Conservation (phyloP, 768 basidiomycete species). For the Lentinula boryana region DNA sequence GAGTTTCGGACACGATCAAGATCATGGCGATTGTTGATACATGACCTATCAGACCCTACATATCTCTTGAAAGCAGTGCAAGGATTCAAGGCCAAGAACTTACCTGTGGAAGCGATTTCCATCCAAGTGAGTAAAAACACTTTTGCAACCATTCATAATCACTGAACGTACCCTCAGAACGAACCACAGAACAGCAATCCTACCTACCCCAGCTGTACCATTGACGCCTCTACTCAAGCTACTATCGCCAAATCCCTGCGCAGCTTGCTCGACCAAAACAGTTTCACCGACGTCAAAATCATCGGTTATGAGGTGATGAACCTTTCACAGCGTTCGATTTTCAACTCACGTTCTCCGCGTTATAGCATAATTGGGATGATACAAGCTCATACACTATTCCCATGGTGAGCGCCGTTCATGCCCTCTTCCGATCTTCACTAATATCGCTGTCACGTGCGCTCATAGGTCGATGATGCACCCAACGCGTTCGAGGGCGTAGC, state of each 20-base stretch:
- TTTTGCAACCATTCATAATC: background rate
- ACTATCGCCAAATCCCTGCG: slow-evolving; percentile 35
- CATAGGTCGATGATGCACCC: background rate
- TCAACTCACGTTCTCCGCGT: background rate
- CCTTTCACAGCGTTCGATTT: background rate
- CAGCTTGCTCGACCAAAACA: slow-evolving; percentile 36
- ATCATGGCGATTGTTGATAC: background rate
- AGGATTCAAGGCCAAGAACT: slow-evolving; percentile 57
- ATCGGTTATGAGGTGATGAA: slow-evolving; percentile 14
- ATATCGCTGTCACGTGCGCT: background rate
- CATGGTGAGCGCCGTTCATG: slow-evolving; percentile 17
- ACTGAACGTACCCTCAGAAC: slow-evolving; percentile 12
- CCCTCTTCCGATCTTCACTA: background rate
- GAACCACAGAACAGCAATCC: slow-evolving; percentile 10
- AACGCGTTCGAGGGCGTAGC: background rate
- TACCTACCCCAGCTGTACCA: slow-evolving; percentile 37
- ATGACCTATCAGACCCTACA: slow-evolving; percentile 46
- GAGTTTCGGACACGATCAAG: slow-evolving; percentile 14
- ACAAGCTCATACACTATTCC: slow-evolving; percentile 40
- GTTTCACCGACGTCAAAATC: slow-evolving; percentile 36
- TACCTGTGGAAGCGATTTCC: slow-evolving; percentile 54
- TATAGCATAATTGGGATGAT: slow-evolving; percentile 43
- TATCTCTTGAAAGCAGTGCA: slow-evolving; percentile 74
- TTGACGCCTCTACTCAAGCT: slow-evolving; percentile 34
- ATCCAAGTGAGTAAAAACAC: slow-evolving; percentile 31